Conservation (phyloP, 352 stramenopile genomes). For the Peronospora belbahrii region DNA sequence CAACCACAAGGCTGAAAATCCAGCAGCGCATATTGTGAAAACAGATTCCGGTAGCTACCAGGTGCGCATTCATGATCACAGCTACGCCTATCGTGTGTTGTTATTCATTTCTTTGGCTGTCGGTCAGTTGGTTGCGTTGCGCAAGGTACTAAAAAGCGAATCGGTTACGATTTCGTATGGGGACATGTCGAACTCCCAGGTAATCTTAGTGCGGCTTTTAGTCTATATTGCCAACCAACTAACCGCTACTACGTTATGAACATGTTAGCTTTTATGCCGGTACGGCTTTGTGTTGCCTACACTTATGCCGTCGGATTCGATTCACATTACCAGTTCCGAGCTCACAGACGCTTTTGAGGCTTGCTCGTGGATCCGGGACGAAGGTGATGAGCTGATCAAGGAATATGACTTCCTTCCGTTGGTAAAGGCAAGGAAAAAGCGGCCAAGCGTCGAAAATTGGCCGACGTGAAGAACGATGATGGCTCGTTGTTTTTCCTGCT, state of each 20-base stretch:
- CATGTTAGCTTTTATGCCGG: conserved; percentile 42
- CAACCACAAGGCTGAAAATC: conserved; percentile 43
- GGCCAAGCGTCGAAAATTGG: conserved; percentile 45
- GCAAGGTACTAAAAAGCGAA: conserved; percentile 34
- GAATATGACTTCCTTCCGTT: not conserved
- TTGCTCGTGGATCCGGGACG: conserved; percentile 22
- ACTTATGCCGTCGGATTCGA: conserved; percentile 35
- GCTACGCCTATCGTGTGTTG: not conserved
- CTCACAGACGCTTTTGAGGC: conserved; percentile 32
- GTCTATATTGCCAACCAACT: not conserved
- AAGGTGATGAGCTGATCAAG: conserved; percentile 1
- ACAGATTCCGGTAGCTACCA: conserved; percentile 34
- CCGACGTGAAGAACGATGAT: conserved; percentile 13
- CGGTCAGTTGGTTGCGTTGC: conserved; percentile 38
- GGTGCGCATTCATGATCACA: conserved; percentile 19
- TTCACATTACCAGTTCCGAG: conserved; percentile 42
- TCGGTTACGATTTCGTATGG: conserved; percentile 68
- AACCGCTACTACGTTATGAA: not conserved
- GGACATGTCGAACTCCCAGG: conserved; percentile 64
- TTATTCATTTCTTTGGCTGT: conserved; percentile 3
- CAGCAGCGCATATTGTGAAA: conserved; percentile 44
- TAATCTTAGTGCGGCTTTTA: conserved; percentile 7
- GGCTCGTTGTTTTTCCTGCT: conserved; percentile 45
- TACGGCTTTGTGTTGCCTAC: conserved; percentile 60
- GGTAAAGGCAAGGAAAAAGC: conserved; percentile 20